phyloP scores from a whole-genome alignment of 2,329 filamentous ascomycete genomes.

The Diaporthe velutina region DNA sequence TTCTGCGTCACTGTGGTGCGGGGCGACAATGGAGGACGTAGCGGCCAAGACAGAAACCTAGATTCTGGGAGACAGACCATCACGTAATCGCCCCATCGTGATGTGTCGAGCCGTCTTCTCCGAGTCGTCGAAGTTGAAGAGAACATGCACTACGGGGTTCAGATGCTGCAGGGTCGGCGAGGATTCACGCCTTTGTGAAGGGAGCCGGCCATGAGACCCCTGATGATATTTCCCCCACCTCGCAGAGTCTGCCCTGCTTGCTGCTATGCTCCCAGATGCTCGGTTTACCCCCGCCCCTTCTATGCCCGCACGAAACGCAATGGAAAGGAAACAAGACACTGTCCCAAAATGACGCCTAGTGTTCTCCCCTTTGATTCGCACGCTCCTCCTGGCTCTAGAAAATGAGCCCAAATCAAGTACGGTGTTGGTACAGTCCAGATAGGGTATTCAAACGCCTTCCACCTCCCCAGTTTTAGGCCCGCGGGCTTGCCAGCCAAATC shows the following conservation, averaged over 20 bases:
- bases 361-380: background rate
- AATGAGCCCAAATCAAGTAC: constrained; percentile 12
- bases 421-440: constrained; percentile 31
- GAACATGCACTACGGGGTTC: background rate
- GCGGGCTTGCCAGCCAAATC: constrained; percentile 27
- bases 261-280: constrained; percentile 10
- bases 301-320: background rate
- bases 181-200: background rate
- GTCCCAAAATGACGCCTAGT: background rate
- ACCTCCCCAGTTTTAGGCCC: constrained; percentile 32
- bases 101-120: background rate
- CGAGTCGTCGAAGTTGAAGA: background rate
- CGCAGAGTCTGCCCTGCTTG: constrained; percentile 1
- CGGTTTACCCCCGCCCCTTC: background rate
- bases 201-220: background rate
- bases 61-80: constrained; percentile 16
- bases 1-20: background rate
- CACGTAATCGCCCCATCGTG: constrained; percentile 38
- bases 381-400: constrained; percentile 6
- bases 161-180: too few species aligned
- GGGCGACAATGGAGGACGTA: background rate
- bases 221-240: background rate
- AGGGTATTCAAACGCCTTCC: constrained; percentile 40
- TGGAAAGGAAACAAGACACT: background rate
- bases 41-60: constrained; percentile 20